These are phyloP conservation scores for Multifurca ochricompacta DNA, from an alignment of 768 basidiomycete species.

Conservation along the genomic window DNA sequence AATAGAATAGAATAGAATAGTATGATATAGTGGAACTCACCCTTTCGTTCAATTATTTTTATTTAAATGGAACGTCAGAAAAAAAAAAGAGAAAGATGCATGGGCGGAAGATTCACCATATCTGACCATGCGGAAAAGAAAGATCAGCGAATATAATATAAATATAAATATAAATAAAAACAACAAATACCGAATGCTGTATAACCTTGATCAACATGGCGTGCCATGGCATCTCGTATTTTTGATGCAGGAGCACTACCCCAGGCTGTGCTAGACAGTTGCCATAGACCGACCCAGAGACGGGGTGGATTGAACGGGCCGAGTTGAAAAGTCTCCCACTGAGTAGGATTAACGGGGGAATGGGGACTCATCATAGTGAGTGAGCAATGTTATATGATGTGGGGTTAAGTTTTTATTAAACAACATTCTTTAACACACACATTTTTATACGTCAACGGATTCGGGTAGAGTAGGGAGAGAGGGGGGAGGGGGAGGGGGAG, in stretches of 20 bases:
- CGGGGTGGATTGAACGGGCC: constrained; percentile 55
- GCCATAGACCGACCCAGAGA: constrained; percentile 77
- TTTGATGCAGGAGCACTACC: constrained; percentile 61
- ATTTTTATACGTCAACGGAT: no score
- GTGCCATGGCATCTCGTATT: constrained; percentile 60
- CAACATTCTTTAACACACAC: no score
- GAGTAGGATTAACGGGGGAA: neutral
- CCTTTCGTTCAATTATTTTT: no score
- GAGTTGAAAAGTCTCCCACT: constrained; percentile 39
- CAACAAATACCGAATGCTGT: constrained; percentile 52
- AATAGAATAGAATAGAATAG: no score
- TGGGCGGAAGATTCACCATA: constrained; percentile 39
- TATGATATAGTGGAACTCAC: no score
- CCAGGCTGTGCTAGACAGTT: constrained; percentile 81
- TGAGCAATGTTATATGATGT: neutral
- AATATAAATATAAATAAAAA: neutral
- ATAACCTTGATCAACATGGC: constrained; percentile 53
- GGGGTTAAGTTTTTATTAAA: no score
- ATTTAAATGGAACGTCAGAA: constrained; percentile 3
- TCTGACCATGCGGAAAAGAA: constrained; percentile 30
- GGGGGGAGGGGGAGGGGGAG: no score
- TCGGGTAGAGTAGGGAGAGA: no score
- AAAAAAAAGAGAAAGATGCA: neutral
- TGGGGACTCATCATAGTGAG: neutral
- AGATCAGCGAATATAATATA: constrained; percentile 10